Base-by-base conservation (phyloP, 306 rosid genomes). In the Castanea crenata region DNA sequence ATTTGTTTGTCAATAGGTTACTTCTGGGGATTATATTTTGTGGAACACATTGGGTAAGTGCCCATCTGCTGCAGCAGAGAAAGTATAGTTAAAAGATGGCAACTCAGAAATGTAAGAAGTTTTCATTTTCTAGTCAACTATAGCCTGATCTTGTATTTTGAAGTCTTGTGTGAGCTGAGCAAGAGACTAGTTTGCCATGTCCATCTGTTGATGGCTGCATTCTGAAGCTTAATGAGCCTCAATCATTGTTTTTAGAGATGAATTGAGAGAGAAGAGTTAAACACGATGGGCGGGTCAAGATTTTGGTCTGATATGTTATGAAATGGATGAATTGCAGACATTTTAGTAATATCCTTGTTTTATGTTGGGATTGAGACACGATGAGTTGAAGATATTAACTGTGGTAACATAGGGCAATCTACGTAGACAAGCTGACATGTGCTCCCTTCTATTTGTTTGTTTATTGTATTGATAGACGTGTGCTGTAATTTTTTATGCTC, bases 41-140 rank as follows among this genome's bases (percentile, higher is more conserved):
- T 93, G 99, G 99, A 95, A 95, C 82, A 93, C 98, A 41, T 90
- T 90, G 76, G 96, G 95, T 35, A 89, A 88, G 78, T 95, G 98
- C 84, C 98, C 97, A n/a, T 80, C 82, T 44, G 91, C 85, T 74
- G 86, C 90, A 29, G 75, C 90, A 29, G 77, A 81, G 69, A 83
- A 80, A 69, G 80, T 65, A 54, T 86, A 87, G 74, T 68, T 74
- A 46, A 74, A 63, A 65, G 76, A 81, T 78, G 83, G 80, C 54
- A 58, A 19, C 61, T 11, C n/a, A 29, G 55, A 63, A 77, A 69
- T 72, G 46, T 18, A 16, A 38, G 14, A 11, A 76, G 58, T 35
- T 35, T 46, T 69, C 38, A 70, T 59, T 61, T 57, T 76, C 65
- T 46, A 61, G 34, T 72, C 76, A 72, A 80, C 79, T 61, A 73